Conservation (phyloP, 768 basidiomycete species). For the Auricularia sp. region DNA sequence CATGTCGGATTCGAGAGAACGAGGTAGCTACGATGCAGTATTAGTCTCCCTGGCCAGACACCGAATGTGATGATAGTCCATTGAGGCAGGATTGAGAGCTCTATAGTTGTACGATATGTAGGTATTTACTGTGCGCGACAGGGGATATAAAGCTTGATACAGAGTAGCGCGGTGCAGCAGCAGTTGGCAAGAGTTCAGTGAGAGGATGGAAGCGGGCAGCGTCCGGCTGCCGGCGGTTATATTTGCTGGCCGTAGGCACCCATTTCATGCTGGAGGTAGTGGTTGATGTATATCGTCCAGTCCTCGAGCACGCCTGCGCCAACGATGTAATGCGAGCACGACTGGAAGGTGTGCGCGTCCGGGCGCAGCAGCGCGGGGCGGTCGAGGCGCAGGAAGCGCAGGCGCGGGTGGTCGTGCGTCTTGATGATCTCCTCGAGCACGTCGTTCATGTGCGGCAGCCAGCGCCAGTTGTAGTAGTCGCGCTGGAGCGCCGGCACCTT, state of each 20-base stretch:
- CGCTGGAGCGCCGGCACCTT: slow-evolving; percentile 32
- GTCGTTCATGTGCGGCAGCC: slow-evolving; percentile 45
- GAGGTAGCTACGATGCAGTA: too few relatives aligned
- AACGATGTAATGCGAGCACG: slow-evolving; percentile 38
- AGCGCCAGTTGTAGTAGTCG: slow-evolving; percentile 57
- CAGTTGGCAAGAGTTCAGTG: neutral
- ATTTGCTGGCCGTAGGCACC: neutral
- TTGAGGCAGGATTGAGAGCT: too few relatives aligned
- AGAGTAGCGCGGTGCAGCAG: too few relatives aligned
- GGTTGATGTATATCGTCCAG: slow-evolving; percentile 43
- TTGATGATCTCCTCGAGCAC: slow-evolving; percentile 40
- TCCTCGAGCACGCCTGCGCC: slow-evolving; percentile 40
- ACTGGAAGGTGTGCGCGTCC: slow-evolving; percentile 40
- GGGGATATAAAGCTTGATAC: too few relatives aligned
- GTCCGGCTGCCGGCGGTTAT: neutral
- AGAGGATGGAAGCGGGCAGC: neutral
- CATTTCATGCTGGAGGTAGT: slow-evolving; percentile 26
- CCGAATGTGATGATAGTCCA: too few relatives aligned
- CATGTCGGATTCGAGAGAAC: too few relatives aligned
- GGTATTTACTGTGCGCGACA: too few relatives aligned
- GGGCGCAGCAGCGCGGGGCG: slow-evolving; percentile 51
- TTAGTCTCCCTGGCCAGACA: too few relatives aligned
- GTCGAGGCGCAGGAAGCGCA: slow-evolving; percentile 52
- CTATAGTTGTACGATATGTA: too few relatives aligned
- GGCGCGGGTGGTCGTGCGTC: slow-evolving; percentile 36